These are phyloP conservation scores for Zarea fungicola DNA, from an alignment of 2,329 filamentous ascomycete species.

Conservation along the genomic window DNA sequence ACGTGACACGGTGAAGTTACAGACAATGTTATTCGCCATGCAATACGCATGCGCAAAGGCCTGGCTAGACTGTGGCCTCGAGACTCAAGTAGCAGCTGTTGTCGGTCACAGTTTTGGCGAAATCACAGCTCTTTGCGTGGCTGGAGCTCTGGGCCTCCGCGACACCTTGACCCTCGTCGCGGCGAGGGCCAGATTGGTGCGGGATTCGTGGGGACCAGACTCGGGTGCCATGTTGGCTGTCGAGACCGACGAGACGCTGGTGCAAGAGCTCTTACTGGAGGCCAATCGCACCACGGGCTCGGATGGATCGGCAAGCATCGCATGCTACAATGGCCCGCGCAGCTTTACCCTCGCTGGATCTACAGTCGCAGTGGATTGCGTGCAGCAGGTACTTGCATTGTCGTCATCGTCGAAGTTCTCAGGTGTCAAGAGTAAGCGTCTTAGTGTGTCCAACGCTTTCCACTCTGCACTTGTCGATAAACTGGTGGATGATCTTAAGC, in stretches of 20 bases:
- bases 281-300: neutral
- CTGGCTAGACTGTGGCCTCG: slow-evolving; percentile 32
- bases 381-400: neutral
- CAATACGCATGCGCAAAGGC: slow-evolving; percentile 31
- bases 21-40: slow-evolving; percentile 34
- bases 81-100: slow-evolving; percentile 10
- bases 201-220: neutral
- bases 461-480: slow-evolving; percentile 33
- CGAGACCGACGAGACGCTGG: neutral
- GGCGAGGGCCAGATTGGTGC: neutral
- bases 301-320: neutral
- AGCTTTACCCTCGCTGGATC: neutral
- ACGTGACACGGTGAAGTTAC: slow-evolving; percentile 26
- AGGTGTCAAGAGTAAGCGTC: slow-evolving; percentile 27
- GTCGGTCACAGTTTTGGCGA: slow-evolving; percentile 40
- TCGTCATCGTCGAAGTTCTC: neutral
- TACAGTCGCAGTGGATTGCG: neutral
- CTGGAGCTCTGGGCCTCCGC: neutral
- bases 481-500: slow-evolving; percentile 22
- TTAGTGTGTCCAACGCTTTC: slow-evolving; percentile 41
- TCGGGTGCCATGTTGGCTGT: neutral
- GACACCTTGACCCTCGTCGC: neutral
- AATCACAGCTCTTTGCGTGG: slow-evolving; percentile 30
- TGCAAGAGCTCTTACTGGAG: neutral
- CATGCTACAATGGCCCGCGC: neutral